phyloP scores from a whole-genome alignment of 495 filamentous ascomycete genomes.

The Cenococcum geophilum region DNA sequence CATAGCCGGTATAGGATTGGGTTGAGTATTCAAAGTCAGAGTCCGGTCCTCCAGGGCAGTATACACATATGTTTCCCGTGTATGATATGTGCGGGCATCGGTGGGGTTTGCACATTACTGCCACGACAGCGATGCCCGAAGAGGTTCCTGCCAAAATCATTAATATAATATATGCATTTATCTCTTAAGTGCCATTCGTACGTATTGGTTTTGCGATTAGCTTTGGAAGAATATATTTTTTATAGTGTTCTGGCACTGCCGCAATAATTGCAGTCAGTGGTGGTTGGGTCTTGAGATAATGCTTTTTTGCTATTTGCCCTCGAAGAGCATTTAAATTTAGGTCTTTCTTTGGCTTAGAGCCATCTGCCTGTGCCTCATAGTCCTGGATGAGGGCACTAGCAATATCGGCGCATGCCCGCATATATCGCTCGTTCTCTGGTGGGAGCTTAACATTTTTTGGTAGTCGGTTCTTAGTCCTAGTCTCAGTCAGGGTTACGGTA shows the following conservation, averaged over 20 bases:
- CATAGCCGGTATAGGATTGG: slow-evolving; percentile 96
- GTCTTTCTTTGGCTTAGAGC: slow-evolving; percentile 66
- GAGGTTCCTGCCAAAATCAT: slow-evolving; percentile 59
- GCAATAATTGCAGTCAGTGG: slow-evolving; percentile 95
- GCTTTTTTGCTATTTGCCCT: slow-evolving; percentile 84
- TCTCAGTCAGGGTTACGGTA: slow-evolving; percentile 53
- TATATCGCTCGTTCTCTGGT: slow-evolving; percentile 87
- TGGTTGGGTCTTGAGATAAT: slow-evolving; percentile 74
- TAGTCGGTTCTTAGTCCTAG: slow-evolving; percentile 46
- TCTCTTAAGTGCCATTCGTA: slow-evolving; percentile 33
- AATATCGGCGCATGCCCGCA: slow-evolving; percentile 91
- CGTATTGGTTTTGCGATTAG: slow-evolving; percentile 94
- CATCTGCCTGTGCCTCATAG: slow-evolving; percentile 70
- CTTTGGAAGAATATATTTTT: slow-evolving; percentile 96
- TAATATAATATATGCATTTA: slow-evolving; percentile 14
- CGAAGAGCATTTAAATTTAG: slow-evolving; percentile 89
- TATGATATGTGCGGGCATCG: slow-evolving; percentile 96
- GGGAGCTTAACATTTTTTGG: slow-evolving; percentile 68
- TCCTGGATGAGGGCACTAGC: slow-evolving; percentile 89
- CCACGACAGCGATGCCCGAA: slow-evolving; percentile 96
- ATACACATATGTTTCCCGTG: slow-evolving; percentile 98
- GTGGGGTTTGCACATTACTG: slow-evolving; percentile 99
- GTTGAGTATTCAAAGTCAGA: slow-evolving; percentile 99
- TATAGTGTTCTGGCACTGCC: slow-evolving; percentile 95
- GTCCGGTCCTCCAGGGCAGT: slow-evolving; percentile 94